phyloP scores from a whole-genome alignment of 257 asterid species.

The Solanum habrochaites region DNA sequence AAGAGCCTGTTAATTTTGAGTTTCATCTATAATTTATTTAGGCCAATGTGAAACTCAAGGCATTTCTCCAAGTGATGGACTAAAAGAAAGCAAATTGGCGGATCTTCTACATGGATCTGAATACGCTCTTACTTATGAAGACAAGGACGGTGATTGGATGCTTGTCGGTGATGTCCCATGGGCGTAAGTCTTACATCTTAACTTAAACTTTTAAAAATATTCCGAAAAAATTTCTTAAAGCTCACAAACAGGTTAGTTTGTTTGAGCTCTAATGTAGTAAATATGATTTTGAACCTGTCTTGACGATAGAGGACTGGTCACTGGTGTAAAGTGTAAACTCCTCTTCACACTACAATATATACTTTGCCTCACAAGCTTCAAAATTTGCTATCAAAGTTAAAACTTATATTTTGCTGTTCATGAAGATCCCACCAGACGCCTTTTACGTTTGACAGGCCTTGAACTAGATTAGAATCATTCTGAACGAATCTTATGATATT shows the following conservation, averaged over 20 bases:
- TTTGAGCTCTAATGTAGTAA: neutral
- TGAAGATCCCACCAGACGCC: neutral
- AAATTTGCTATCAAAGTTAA: neutral
- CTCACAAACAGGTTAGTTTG: neutral
- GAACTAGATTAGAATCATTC: neutral
- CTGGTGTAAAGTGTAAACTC: neutral
- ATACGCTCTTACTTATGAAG: slow-evolving; percentile 77
- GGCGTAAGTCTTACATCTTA: slow-evolving; percentile 38
- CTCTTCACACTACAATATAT: neutral
- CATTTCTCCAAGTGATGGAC: slow-evolving; percentile 14
- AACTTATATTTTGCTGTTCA: neutral
- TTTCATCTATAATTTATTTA: neutral
- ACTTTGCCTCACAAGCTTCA: neutral
- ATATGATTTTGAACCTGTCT: neutral
- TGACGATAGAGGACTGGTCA: too few relatives aligned
- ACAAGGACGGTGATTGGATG: slow-evolving; percentile 97
- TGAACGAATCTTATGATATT: neutral
- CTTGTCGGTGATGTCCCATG: slow-evolving; percentile 97
- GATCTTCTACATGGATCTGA: slow-evolving; percentile 76
- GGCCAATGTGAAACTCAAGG: slow-evolving; percentile 24
- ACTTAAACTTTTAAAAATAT: too few relatives aligned
- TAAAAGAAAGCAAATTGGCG: slow-evolving; percentile 57
- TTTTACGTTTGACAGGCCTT: neutral
- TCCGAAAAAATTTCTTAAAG: neutral
- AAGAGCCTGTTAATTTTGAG: neutral